Percentiles rank a stretch among this genome's conserved stretches.
These are phyloP conservation scores for Chaetomium sp. DNA, from an alignment of 2,329 filamentous ascomycete species.

Conservation along the genomic window DNA sequence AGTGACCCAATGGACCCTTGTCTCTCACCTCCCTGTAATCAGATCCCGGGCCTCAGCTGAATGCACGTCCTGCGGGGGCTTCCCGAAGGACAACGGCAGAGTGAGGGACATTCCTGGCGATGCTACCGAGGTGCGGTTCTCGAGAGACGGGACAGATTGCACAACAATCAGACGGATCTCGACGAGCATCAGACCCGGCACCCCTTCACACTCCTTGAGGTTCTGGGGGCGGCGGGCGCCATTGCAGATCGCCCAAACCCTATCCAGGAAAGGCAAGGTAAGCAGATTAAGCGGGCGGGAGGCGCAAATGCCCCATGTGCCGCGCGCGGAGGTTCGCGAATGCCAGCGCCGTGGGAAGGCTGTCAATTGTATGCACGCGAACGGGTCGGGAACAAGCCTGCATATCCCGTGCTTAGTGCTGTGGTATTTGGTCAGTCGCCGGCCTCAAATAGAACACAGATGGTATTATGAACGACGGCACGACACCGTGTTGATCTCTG, in stretches of 20 bases:
- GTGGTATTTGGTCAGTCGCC: neutral
- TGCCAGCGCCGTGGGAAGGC: conserved; percentile 27
- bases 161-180: conserved; percentile 3
- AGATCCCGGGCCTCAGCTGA: conserved; percentile 33
- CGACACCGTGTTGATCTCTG: neutral
- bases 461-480: neutral
- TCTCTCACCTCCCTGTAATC: conserved; percentile 27
- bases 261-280: conserved; percentile 3
- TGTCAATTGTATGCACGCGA: conserved; percentile 19
- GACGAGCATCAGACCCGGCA: conserved; percentile 1
- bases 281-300: conserved; percentile 29
- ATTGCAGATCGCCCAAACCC: conserved; percentile 12
- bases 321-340: conserved; percentile 18
- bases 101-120: neutral
- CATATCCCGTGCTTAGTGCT: conserved; percentile 6
- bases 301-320: conserved; percentile 30
- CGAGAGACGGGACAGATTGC: conserved; percentile 2
- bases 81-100: neutral
- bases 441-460: neutral
- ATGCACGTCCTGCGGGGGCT: conserved; percentile 29
- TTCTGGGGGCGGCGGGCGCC: conserved; percentile 9
- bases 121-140: neutral
- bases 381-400: conserved; percentile 13
- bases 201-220: neutral
- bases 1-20: conserved; percentile 7